phyloP scores from a whole-genome alignment of 208 protist species.

The Crithidia brevicula region DNA sequence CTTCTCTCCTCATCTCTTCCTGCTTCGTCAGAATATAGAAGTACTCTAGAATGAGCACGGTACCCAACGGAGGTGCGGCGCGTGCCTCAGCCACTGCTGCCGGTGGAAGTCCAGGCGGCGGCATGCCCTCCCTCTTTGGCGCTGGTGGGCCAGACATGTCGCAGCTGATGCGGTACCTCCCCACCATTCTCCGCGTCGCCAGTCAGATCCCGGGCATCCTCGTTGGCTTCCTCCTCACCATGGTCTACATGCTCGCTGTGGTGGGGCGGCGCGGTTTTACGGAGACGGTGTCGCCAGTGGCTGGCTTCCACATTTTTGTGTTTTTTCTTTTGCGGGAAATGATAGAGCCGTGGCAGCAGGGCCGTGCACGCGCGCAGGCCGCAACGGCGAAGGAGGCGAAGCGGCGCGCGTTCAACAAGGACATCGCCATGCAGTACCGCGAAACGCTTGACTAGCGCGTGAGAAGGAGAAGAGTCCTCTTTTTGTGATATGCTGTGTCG shows the following conservation, averaged over 20 bases:
- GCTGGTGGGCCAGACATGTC: constrained; percentile 25
- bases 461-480: neutral
- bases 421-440: constrained; percentile 74
- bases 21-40: too few species aligned
- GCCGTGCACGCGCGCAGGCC: constrained; percentile 14
- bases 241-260: constrained; percentile 45
- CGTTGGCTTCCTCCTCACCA: constrained; percentile 55
- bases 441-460: constrained; percentile 53
- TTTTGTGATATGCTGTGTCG: neutral
- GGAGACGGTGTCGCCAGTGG: constrained; percentile 54
- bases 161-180: constrained; percentile 59
- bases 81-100: neutral
- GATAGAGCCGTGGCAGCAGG: constrained; percentile 40
- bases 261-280: constrained; percentile 46
- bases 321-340: constrained; percentile 66
- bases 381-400: constrained; percentile 27
- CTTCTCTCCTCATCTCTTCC: too few species aligned
- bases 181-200: constrained; percentile 46
- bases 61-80: neutral
- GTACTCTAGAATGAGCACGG: neutral
- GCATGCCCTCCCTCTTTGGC: constrained; percentile 24
- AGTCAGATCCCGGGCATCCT: constrained; percentile 48
- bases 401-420: constrained; percentile 48
- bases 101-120: neutral
- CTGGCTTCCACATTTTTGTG: constrained; percentile 68